Conservation (phyloP, 345 rosid genomes). For the Schrenkiella parvula region DNA sequence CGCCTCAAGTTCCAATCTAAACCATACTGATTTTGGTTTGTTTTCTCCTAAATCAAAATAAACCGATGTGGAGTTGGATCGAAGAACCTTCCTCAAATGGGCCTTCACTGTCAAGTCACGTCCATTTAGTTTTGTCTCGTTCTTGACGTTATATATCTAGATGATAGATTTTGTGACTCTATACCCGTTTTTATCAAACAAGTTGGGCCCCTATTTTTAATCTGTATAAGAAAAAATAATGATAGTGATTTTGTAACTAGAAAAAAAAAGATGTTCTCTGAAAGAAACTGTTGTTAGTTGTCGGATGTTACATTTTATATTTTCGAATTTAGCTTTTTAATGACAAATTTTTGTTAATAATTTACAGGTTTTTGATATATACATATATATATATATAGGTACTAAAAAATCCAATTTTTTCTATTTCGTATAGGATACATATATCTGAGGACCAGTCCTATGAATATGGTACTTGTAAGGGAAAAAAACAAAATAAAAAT, state of each 20-base stretch:
- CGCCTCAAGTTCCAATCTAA: neutral
- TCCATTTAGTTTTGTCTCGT: neutral
- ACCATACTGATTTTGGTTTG: neutral
- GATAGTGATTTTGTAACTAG: slow-evolving; percentile 12
- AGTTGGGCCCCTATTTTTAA: slow-evolving; percentile 3
- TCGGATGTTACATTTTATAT: neutral
- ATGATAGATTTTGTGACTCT: neutral
- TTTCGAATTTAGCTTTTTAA: no score
- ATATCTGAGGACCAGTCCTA: neutral
- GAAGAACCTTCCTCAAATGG: slow-evolving; percentile 26
- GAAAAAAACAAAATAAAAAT: no score
- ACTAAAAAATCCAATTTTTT: neutral
- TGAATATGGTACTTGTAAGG: no score
- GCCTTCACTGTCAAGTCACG: slow-evolving; percentile 21
- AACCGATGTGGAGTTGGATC: slow-evolving; percentile 2
- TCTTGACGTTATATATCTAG: neutral
- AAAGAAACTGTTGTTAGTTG: neutral
- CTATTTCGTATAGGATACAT: neutral
- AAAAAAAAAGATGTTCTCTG: neutral
- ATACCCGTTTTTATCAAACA: neutral
- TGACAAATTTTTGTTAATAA: neutral
- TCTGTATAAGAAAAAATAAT: neutral
- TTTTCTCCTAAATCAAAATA: neutral
- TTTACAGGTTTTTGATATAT: neutral
- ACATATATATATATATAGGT: neutral